phyloP scores from a whole-genome alignment of 345 rosid genomes.

The Ricinus communis region DNA sequence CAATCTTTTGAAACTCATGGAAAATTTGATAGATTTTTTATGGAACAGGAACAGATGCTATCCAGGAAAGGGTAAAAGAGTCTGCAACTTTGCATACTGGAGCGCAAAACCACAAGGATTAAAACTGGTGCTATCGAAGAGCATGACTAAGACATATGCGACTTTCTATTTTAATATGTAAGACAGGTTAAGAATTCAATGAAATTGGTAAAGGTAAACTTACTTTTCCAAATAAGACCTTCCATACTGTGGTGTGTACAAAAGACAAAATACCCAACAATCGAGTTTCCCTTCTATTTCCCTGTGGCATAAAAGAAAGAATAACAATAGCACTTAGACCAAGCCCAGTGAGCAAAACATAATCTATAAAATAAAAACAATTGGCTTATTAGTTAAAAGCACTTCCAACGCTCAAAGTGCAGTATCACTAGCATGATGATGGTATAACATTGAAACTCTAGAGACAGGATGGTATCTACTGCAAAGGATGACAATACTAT shows the following conservation, averaged over 20 bases:
- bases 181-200: no score
- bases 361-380: neutral
- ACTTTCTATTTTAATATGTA: conserved; percentile 3
- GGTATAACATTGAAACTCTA: neutral
- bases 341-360: conserved; percentile 2
- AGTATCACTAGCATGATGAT: neutral
- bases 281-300: conserved; percentile 94
- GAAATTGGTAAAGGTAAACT: conserved; percentile 15
- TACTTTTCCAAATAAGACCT: conserved; percentile 94
- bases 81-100: neutral
- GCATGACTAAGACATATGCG: neutral
- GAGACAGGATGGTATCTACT: no score
- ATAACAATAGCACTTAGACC: neutral
- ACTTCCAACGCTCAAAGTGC: neutral
- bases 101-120: neutral
- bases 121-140: no score
- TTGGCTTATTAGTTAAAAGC: neutral
- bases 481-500: neutral
- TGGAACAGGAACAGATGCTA: neutral
- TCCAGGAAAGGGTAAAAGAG: neutral
- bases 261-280: conserved; percentile 87
- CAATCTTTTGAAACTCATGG: neutral
- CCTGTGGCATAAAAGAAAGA: conserved; percentile 46
- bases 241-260: conserved; percentile 97
- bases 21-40: neutral